A percentile compares a stretch with the other conserved stretches of the same genome.
These are phyloP conservation scores for Cantharellus cinnabarinus DNA, from an alignment of 768 basidiomycete species.

Conservation along the genomic window DNA sequence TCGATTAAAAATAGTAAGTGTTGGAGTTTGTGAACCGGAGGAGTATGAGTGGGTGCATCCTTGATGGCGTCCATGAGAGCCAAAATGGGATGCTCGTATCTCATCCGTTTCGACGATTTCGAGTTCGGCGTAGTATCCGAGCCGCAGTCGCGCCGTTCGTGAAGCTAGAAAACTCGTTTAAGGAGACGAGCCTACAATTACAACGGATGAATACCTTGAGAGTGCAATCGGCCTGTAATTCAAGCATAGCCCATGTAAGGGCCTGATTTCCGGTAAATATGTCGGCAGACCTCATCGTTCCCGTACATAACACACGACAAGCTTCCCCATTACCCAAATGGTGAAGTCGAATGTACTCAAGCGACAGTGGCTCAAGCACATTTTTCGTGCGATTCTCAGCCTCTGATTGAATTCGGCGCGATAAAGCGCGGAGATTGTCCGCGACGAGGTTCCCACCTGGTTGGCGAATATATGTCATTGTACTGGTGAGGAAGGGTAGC, in stretches of 20 bases:
- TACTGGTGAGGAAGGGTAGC: conserved; percentile 43
- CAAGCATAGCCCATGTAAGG: conserved; percentile 55
- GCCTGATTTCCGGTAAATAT: conserved; percentile 52
- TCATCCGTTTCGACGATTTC: conserved; percentile 21
- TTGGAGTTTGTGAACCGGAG: conserved; percentile 27
- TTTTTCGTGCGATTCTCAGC: conserved; percentile 28
- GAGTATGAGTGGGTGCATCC: not conserved
- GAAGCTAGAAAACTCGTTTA: not conserved
- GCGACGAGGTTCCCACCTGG: conserved; percentile 10
- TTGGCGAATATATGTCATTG: conserved; percentile 4
- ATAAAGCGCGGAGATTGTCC: conserved; percentile 25
- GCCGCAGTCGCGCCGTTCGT: conserved; percentile 7
- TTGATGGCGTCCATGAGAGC: conserved; percentile 3
- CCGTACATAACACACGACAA: conserved; percentile 31
- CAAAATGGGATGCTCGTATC: conserved; percentile 25
- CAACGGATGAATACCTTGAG: conserved; percentile 29
- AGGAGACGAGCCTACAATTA: not conserved
- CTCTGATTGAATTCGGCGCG: conserved; percentile 37
- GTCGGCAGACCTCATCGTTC: conserved; percentile 52
- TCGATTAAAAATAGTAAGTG: conserved; percentile 70
- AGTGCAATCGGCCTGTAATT: conserved; percentile 63
- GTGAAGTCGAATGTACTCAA: conserved; percentile 46
- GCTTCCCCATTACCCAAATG: conserved; percentile 13
- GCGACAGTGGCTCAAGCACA: conserved; percentile 37
- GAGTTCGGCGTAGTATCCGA: not conserved